Conservation (phyloP, 148 eudicot genomes). For the Rhododendron mucronatum region DNA sequence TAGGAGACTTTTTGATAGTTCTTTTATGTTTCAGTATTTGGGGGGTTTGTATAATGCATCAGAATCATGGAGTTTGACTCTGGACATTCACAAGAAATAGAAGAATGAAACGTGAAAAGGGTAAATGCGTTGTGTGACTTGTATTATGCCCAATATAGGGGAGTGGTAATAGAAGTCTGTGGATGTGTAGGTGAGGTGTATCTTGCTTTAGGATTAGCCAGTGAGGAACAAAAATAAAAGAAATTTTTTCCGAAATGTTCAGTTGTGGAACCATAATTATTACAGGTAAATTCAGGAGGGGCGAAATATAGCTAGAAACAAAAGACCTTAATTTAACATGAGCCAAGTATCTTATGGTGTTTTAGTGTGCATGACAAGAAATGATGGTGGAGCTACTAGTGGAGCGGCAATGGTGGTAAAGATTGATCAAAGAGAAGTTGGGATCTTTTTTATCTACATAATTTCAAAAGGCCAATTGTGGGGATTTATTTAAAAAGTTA, state of each 20-base stretch:
- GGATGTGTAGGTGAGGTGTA: neutral
- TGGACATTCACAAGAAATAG: neutral
- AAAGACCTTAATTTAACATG: neutral
- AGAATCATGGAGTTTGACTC: neutral
- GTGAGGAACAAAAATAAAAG: neutral
- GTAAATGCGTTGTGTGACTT: neutral
- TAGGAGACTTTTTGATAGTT: constrained; percentile 9
- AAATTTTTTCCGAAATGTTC: neutral
- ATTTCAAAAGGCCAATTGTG: neutral
- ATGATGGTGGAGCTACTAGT: neutral
- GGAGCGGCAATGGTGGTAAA: neutral
- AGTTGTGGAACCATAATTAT: neutral
- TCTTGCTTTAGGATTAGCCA: neutral
- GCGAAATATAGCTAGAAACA: neutral
- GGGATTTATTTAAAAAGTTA: neutral
- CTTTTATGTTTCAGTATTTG: neutral
- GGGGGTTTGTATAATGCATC: neutral
- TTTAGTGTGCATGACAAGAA: neutral
- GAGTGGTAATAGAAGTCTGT: neutral
- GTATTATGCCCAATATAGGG: neutral
- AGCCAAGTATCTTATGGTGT: neutral
- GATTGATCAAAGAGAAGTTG: neutral
- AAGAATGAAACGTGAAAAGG: neutral
- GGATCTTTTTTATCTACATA: neutral
- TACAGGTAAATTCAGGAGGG: neutral